Conservation (phyloP, 495 filamentous ascomycete genomes). For the Penicillium roqueforti region DNA sequence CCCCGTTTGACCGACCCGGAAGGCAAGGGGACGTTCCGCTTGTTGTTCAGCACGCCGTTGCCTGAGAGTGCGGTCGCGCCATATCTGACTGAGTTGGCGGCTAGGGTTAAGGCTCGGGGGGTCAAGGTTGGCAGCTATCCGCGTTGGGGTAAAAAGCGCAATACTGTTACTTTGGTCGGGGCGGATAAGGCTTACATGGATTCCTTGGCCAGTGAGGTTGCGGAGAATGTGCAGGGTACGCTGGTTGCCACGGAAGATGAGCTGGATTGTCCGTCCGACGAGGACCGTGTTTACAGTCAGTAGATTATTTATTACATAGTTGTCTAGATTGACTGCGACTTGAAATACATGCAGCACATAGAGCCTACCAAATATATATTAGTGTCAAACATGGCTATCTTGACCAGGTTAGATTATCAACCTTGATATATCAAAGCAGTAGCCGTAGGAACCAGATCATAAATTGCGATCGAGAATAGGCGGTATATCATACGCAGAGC, state of each 20-base stretch:
- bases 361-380: neutral
- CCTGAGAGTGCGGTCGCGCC: slow-evolving; percentile 78
- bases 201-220: slow-evolving; percentile 56
- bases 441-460: neutral
- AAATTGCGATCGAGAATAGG: neutral
- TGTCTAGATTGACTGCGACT: neutral
- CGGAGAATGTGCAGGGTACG: slow-evolving; percentile 55
- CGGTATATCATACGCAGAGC: neutral
- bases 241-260: slow-evolving; percentile 57
- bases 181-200: slow-evolving; percentile 60
- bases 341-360: neutral
- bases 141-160: slow-evolving; percentile 79
- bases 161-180: slow-evolving; percentile 90
- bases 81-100: slow-evolving; percentile 76
- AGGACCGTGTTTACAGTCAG: slow-evolving; percentile 28
- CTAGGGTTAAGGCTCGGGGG: slow-evolving; percentile 61
- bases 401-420: neutral
- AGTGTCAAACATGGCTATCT: neutral
- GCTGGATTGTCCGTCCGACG: slow-evolving; percentile 43
- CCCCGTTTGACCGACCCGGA: slow-evolving; percentile 72
- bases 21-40: slow-evolving; percentile 69
- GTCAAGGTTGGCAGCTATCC: slow-evolving; percentile 98
- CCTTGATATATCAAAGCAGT: neutral
- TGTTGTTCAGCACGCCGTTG: slow-evolving; percentile 81
- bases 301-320: slow-evolving; percentile 5